Evolutionary conservation across 345 rosid genomes (phyloP).

Genomic region (Raphanus sativus): DNA sequence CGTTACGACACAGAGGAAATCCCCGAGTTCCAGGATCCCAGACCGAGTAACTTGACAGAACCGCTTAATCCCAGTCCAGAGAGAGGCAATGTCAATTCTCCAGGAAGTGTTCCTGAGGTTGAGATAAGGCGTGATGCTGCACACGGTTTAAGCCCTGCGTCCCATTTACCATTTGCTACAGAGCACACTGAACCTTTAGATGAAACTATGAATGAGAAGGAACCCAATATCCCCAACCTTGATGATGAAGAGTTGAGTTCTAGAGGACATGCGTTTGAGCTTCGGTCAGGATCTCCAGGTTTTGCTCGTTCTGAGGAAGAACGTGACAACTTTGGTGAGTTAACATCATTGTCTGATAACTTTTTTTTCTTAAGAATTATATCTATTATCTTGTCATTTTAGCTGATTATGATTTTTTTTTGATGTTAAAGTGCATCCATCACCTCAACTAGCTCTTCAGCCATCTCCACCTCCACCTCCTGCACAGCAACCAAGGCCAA

Average conservation of each 20-base stretch:
- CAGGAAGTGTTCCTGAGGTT: constrained; percentile 48
- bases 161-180: constrained; percentile 28
- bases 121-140: constrained; percentile 62
- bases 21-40: constrained; percentile 31
- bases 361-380: background rate
- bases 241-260: constrained; percentile 50
- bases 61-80: constrained; percentile 21
- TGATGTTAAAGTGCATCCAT: constrained; percentile 44
- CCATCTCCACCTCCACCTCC: constrained; percentile 86
- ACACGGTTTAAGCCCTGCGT: constrained; percentile 38
- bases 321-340: constrained; percentile 54
- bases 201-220: constrained; percentile 46
- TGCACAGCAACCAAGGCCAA: constrained; percentile 32
- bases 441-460: constrained; percentile 58
- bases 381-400: background rate
- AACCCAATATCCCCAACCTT: constrained; percentile 39
- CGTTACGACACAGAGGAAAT: constrained; percentile 38
- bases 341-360: background rate
- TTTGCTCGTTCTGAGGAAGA: constrained; percentile 46
- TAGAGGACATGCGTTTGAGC: constrained; percentile 45
- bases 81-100: constrained; percentile 29
- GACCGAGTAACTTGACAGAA: constrained; percentile 43
- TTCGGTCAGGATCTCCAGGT: constrained; percentile 46
- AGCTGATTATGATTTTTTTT: background rate
- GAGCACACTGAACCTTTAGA: constrained; percentile 31